phyloP scores from a whole-genome alignment of 2,329 filamentous ascomycete species.

The Colletotrichum shisoi region DNA sequence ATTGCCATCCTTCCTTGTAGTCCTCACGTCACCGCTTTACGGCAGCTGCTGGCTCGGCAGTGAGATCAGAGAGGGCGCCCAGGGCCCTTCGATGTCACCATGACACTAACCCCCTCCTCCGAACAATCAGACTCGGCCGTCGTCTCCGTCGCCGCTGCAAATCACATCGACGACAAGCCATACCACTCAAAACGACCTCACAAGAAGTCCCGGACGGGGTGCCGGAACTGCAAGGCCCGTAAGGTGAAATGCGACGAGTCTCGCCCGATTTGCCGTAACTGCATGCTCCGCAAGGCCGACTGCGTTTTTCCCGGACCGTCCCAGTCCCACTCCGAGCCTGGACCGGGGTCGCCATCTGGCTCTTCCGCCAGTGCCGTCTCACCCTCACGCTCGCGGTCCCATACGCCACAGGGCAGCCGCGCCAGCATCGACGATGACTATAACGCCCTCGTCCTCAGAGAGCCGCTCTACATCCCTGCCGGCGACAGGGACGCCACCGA shows the following conservation, averaged over 20 bases:
- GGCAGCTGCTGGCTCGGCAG: not conserved
- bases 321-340: conserved; percentile 26
- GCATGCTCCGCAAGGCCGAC: conserved; percentile 56
- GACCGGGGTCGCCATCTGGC: conserved; percentile 26
- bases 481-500: conserved; percentile 50
- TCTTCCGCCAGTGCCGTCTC: conserved; percentile 23
- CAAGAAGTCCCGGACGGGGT: conserved; percentile 63
- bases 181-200: conserved; percentile 62
- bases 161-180: conserved; percentile 38
- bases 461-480: conserved; percentile 45
- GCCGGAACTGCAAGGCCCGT: conserved; percentile 62
- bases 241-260: conserved; percentile 65
- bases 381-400: conserved; percentile 21
- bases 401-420: conserved; percentile 10
- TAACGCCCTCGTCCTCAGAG: conserved; percentile 38
- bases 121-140: conserved; percentile 14
- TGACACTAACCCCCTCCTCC: conserved; percentile 27
- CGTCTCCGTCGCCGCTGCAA: not conserved
- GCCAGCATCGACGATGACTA: conserved; percentile 31
- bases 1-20: not conserved
- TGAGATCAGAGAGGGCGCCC: conserved; percentile 1
- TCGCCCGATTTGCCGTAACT: conserved; percentile 59
- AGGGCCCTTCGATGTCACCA: conserved; percentile 27
- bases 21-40: not conserved
- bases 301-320: conserved; percentile 56